A percentile compares a stretch with the other conserved stretches of the same genome.
Conservation (phyloP, 2,329 filamentous ascomycete species). For the Alternaria angustiovoidea region DNA sequence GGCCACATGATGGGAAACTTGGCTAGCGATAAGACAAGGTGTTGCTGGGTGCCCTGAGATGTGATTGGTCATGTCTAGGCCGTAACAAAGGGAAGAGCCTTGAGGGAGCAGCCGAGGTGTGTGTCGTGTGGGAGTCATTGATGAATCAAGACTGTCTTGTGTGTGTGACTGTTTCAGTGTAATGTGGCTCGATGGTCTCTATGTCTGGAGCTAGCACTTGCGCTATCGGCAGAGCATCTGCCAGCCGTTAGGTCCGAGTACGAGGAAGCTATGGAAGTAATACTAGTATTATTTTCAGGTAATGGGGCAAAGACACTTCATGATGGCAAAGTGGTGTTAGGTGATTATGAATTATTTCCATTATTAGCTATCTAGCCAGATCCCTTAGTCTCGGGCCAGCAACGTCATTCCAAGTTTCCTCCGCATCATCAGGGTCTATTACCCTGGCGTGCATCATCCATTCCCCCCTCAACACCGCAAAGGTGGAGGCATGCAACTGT, state of each 20-base stretch:
- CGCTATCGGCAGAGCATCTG: not conserved
- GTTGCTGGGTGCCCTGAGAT: not conserved
- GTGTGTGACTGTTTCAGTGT: slow-evolving; percentile 29
- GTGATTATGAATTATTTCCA: slow-evolving; percentile 12
- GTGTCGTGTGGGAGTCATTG: slow-evolving; percentile 8
- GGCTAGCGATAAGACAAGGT: slow-evolving; percentile 14
- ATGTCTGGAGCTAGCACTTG: slow-evolving; percentile 2
- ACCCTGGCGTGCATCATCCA: slow-evolving; percentile 14
- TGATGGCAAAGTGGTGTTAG: slow-evolving; percentile 24
- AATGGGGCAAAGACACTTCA: slow-evolving; percentile 19
- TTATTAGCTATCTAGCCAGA: slow-evolving; percentile 18
- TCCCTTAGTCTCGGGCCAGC: slow-evolving; percentile 6
- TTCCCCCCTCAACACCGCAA: slow-evolving; percentile 27
- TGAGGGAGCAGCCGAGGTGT: slow-evolving; percentile 14
- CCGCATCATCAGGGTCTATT: slow-evolving; percentile 16
- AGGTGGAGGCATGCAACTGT: slow-evolving; percentile 21
- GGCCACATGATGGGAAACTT: slow-evolving; percentile 27
- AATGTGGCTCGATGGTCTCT: not conserved
- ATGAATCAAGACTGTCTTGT: slow-evolving; percentile 1
- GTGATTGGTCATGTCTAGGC: slow-evolving; percentile 17
- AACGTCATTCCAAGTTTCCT: slow-evolving; percentile 19
- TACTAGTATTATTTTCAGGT: slow-evolving; percentile 12
- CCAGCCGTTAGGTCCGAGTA: not conserved
- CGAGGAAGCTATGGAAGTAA: not conserved
- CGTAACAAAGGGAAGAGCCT: slow-evolving; percentile 16